Base-by-base conservation (phyloP, 805 yeast genomes). In the Blastobotrys mokoenaii region DNA sequence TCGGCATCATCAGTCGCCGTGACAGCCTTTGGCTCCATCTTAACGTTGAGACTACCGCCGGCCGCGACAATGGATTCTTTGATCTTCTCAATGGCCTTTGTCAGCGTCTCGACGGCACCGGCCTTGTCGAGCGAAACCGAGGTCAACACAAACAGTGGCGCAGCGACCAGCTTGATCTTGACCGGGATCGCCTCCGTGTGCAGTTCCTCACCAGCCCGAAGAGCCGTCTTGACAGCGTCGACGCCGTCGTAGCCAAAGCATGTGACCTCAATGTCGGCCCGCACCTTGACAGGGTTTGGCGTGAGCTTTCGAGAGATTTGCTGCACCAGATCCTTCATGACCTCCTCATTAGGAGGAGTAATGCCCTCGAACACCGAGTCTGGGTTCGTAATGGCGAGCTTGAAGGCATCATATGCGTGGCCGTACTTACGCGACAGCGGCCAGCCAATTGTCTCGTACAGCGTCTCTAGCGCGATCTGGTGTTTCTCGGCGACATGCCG, bases 1-100 rank as follows among this genome's bases (percentile, higher is more conserved):
- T 89, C 97, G 49, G 96, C 97, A 66, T 93, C 98, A 66, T 93
- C 98, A 49, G 93, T 85, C 50, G 96, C 97, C 46, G 97, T 88
- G 55, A 93, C 97, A 37, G 97, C 97, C 79, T 89, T 90, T 62
- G 98, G 97, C 58, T 95, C 90, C 97, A 90, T 90, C 45, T 94
- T 88, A 53, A 90, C 83, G 55, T 84, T 86, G 65, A 95, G 83
- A 47, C 79, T 76, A 62, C 98, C 98, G 44, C 87, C 95, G 45
- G 77, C 74, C 16, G 74, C 71, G 49, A 74, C 75, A 59, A 93
- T 88, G 41, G 80, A 72, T 57, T 76, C 77, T 49, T 77, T 74
- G 52, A 93, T 84, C 56, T 74, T 79, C 53, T 76, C 83, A 53
- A 93, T 86, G 41, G 97, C 95, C 55, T 75, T 66, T 61, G 80